Conservation (phyloP, 139 green algal species). For the Choricystis sp. region DNA sequence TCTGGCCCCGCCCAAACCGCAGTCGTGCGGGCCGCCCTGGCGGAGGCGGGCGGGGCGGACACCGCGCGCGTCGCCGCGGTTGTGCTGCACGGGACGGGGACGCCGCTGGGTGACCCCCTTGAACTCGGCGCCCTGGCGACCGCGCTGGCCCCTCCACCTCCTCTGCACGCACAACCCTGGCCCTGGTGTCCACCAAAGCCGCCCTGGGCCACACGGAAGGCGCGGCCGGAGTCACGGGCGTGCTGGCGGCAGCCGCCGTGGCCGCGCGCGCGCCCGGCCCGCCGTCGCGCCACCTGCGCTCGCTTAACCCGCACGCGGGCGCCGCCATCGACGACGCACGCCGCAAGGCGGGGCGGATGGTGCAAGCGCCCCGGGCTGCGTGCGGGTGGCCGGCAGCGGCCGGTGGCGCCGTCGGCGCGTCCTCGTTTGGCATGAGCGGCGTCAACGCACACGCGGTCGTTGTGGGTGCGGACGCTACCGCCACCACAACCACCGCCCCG, state of each 20-base stretch:
- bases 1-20: slow-evolving; percentile 50
- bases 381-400: background rate
- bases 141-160: background rate
- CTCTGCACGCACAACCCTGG: slow-evolving; percentile 1
- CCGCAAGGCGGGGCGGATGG: background rate
- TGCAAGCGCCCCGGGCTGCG: background rate
- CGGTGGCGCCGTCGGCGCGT: slow-evolving; percentile 7
- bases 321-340: slow-evolving; percentile 10
- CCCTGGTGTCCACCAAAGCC: slow-evolving; percentile 26
- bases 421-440: slow-evolving; percentile 29
- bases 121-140: slow-evolving; percentile 14
- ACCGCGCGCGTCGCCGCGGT: background rate
- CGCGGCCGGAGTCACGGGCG: slow-evolving; percentile 34
- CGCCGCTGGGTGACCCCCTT: slow-evolving; percentile 28
- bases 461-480: no score
- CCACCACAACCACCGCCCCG: no score
- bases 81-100: slow-evolving; percentile 30
- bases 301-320: slow-evolving; percentile 41
- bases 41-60: slow-evolving; percentile 6
- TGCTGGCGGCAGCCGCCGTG: slow-evolving; percentile 26
- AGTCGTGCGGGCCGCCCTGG: slow-evolving; percentile 29
- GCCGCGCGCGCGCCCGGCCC: slow-evolving; percentile 2
- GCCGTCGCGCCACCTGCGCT: slow-evolving; percentile 39
- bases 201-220: slow-evolving; percentile 40
- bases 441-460: slow-evolving; percentile 23